These are phyloP conservation scores for Excoecaria agallocha DNA, from an alignment of 345 rosid genomes.

Conservation along the genomic window DNA sequence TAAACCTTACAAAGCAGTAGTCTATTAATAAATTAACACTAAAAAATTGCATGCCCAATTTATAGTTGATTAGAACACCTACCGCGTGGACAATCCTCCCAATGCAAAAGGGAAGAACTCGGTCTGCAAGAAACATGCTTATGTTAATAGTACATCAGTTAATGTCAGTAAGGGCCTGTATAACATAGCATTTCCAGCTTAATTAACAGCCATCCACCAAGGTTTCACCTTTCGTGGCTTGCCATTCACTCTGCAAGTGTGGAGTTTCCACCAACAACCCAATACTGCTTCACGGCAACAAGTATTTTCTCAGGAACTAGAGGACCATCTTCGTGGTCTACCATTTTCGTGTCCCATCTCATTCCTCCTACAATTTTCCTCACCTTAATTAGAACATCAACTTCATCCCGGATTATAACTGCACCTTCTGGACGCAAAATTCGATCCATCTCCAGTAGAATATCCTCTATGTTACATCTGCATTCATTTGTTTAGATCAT, in stretches of 20 bases:
- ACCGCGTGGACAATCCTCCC: neutral
- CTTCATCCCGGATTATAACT: conserved; percentile 82
- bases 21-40: conserved; percentile 8
- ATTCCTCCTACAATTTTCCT: conserved; percentile 74
- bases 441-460: conserved; percentile 96
- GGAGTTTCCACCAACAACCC: conserved; percentile 76
- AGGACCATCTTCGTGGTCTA: conserved; percentile 99
- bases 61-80: neutral
- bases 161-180: neutral
- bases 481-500: conserved; percentile 5
- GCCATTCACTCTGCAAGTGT: conserved; percentile 36
- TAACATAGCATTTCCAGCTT: neutral
- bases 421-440: conserved; percentile 98
- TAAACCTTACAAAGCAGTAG: neutral
- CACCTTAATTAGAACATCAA: conserved; percentile 74
- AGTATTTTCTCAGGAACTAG: conserved; percentile 84
- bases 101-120: neutral
- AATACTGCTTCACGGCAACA: conserved; percentile 92
- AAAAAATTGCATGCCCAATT: conserved; percentile 4
- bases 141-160: neutral
- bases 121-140: neutral
- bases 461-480: conserved; percentile 84
- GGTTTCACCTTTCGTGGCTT: neutral
- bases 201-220: neutral
- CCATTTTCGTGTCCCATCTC: conserved; percentile 94